Evolutionary conservation across 148 eudicot genomes (phyloP).

Genomic region (Cornus suecica): DNA sequence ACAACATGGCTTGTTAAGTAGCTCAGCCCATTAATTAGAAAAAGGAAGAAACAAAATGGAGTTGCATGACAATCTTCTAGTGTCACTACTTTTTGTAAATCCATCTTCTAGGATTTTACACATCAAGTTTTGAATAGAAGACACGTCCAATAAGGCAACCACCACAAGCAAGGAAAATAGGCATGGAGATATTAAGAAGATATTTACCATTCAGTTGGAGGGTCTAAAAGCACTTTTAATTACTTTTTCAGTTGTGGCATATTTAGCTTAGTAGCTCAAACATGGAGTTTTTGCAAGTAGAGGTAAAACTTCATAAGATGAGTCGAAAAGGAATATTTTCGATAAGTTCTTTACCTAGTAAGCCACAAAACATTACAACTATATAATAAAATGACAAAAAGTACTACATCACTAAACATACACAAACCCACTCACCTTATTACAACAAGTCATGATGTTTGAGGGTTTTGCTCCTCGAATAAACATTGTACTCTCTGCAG

Average conservation of each 20-base stretch:
- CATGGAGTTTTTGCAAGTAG: background rate
- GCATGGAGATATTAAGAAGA: too few species aligned
- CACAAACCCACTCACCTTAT: constrained; percentile 29
- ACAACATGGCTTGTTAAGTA: too few species aligned
- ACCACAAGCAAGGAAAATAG: background rate
- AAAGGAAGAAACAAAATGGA: too few species aligned
- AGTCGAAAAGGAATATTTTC: too few species aligned
- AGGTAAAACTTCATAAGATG: background rate
- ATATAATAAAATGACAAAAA: too few species aligned
- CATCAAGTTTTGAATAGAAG: background rate
- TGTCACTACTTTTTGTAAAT: background rate
- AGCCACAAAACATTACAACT: background rate
- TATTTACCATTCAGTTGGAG: too few species aligned
- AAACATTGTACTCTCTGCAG: constrained; percentile 62
- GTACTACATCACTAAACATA: background rate
- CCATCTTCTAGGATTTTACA: background rate
- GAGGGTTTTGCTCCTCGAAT: constrained; percentile 48
- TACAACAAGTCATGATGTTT: constrained; percentile 24
- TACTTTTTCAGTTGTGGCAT: background rate
- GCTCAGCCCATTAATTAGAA: too few species aligned
- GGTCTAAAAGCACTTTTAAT: too few species aligned
- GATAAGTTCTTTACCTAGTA: background rate
- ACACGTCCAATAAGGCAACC: background rate
- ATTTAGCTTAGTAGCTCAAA: too few species aligned
- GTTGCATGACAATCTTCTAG: background rate